Evolutionary conservation across 192 early-diverging fungal species (phyloP).

Genomic region (Gryganskiella cystojenkinii): DNA sequence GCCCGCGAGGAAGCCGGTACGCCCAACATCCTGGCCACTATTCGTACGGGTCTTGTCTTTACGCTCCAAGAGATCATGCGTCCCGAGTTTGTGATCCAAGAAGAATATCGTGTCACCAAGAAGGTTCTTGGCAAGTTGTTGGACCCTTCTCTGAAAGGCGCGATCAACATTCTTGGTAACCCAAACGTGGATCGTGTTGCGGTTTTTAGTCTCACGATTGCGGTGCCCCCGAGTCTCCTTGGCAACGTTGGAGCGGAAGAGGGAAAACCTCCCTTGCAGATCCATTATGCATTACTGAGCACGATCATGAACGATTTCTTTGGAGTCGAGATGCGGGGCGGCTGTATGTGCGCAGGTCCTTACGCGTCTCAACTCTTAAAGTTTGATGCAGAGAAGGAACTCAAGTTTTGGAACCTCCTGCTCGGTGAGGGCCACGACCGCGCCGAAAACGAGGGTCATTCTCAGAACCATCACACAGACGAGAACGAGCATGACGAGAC

Average conservation of each 20-base stretch:
- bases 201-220: constrained; percentile 38
- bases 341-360: constrained; percentile 55
- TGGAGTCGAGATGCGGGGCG: constrained; percentile 58
- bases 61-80: constrained; percentile 42
- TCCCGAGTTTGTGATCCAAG: constrained; percentile 19
- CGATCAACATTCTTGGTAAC: constrained; percentile 20
- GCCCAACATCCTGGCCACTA: constrained; percentile 54
- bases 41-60: constrained; percentile 56
- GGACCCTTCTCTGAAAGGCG: constrained; percentile 3
- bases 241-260: not conserved
- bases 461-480: not conserved
- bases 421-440: constrained; percentile 6
- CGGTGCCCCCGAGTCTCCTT: constrained; percentile 4
- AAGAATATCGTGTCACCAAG: constrained; percentile 30
- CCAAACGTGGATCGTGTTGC: constrained; percentile 30
- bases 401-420: constrained; percentile 31
- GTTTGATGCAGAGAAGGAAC: constrained; percentile 34
- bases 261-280: constrained; percentile 12
- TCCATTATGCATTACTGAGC: constrained; percentile 52
- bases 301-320: constrained; percentile 60
- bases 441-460: not conserved
- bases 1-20: constrained; percentile 59
- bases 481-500: not conserved
- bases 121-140: constrained; percentile 10
- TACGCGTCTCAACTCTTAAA: constrained; percentile 38